Base-by-base conservation (phyloP, 805 yeast genomes). In the Starmerella bombicola region DNA sequence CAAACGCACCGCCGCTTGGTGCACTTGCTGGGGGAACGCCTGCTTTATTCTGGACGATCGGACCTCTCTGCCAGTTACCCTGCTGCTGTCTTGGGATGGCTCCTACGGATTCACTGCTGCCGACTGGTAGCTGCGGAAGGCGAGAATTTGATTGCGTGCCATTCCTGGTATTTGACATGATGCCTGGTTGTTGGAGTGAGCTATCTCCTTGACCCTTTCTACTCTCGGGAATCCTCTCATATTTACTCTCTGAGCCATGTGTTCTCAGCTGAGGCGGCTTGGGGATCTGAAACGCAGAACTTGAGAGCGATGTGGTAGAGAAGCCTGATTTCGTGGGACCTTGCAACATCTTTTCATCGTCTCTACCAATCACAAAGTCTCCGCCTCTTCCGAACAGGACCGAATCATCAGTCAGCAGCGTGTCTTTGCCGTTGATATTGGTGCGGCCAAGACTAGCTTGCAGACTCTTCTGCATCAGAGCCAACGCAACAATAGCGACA, bases 401-500 rank as follows among this genome's bases (percentile, higher is more conserved):
- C 4, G 38, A 3, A n/a, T 25, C 21, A 20, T 23, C 18, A 5
- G 21, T 26, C n/a, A 39, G 26, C 23, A 41, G 35, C 4, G 35
- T 36, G 22, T 35, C 31, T 17, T 22, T 15, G 12, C 24, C 35
- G 22, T 42, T 23, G 30, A 38, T 37, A 8, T 28, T 23, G 9
- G 39, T 35, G 48, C 53, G 41, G 43, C 55, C 40, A 46, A 48
- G 32, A 47, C 68, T 19, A 71, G 67, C 40, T 23, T 32, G 20
- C 4, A 75, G 71, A 0, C 80, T 69, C 50, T 95, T 65, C 54
- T 86, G 73, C 65, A 79, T 68, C 39, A 81, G 68, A 57, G 94
- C 83, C 16, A 80, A 60, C 48, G 78, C 56, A 2, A 84, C 69
- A 1, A 83, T 76, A 22, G 74, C 67, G 1, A 78, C 47, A 0